Percentiles rank a stretch among this genome's conserved stretches.
Conservation (phyloP, 2,329 filamentous ascomycete genomes). For the Zymoseptoria pseudotritici region DNA sequence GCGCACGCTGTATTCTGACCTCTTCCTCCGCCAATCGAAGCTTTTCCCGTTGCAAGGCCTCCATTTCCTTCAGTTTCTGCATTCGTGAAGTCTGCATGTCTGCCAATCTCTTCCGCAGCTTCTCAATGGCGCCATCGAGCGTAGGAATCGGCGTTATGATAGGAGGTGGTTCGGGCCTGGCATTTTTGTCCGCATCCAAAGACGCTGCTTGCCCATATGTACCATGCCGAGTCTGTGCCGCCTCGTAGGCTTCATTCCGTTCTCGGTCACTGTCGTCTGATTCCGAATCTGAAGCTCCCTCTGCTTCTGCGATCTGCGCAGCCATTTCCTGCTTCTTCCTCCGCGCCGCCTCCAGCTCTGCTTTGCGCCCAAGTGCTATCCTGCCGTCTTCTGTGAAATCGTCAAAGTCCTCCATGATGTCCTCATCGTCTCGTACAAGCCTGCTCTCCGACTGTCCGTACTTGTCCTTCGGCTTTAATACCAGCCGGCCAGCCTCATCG, state of each 20-base stretch:
- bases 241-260: conserved; percentile 73
- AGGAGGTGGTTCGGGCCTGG: conserved; percentile 34
- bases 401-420: conserved; percentile 88
- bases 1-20: conserved; percentile 67
- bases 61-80: conserved; percentile 55
- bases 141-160: conserved; percentile 72
- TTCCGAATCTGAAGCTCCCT: conserved; percentile 20
- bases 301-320: conserved; percentile 69
- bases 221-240: conserved; percentile 77
- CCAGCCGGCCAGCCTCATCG: conserved; percentile 37
- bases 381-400: conserved; percentile 66
- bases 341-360: conserved; percentile 62
- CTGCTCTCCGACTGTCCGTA: conserved; percentile 54
- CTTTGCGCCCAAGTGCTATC: conserved; percentile 69
- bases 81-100: conserved; percentile 55
- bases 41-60: conserved; percentile 61
- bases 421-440: conserved; percentile 78
- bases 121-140: conserved; percentile 58
- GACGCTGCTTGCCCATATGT: conserved; percentile 49
- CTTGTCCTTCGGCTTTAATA: conserved; percentile 52
- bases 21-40: conserved; percentile 61
- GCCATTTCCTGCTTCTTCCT: conserved; percentile 68
- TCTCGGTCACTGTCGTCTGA: conserved; percentile 58
- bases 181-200: conserved; percentile 8
- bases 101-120: conserved; percentile 54